A percentile compares a stretch with the other conserved stretches of the same genome.
phyloP scores from a whole-genome alignment of 2,329 filamentous ascomycete genomes.

The Knoxdaviesia capensis region DNA sequence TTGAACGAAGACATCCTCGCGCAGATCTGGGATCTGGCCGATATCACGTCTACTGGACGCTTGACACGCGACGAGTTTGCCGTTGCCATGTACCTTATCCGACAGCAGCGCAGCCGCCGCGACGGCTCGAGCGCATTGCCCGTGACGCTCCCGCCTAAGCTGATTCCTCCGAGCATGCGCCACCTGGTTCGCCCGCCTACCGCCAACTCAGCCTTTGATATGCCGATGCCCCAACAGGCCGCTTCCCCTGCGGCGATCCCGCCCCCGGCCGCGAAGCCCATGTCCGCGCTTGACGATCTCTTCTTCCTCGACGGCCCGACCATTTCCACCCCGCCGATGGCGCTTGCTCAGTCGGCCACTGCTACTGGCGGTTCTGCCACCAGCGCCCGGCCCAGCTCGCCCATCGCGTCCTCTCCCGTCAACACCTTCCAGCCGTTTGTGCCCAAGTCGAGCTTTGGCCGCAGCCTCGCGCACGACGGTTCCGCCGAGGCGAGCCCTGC shows the following conservation, averaged over 20 bases:
- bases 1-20: constrained; percentile 76
- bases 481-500: constrained; percentile 41
- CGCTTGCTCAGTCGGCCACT: constrained; percentile 46
- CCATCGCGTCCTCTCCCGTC: constrained; percentile 15
- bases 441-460: constrained; percentile 81
- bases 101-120: constrained; percentile 62
- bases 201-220: constrained; percentile 32
- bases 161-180: constrained; percentile 77
- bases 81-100: constrained; percentile 91
- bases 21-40: constrained; percentile 91
- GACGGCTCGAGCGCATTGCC: constrained; percentile 44
- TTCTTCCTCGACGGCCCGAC: constrained; percentile 58
- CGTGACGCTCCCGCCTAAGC: constrained; percentile 52
- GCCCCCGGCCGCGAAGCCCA: constrained; percentile 26
- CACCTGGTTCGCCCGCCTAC: constrained; percentile 30
- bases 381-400: constrained; percentile 32
- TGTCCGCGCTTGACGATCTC: constrained; percentile 79
- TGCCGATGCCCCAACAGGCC: constrained; percentile 17
- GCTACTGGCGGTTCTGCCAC: constrained; percentile 54
- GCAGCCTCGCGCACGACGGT: constrained; percentile 54
- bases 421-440: constrained; percentile 72
- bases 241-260: constrained; percentile 18
- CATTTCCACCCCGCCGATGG: constrained; percentile 30
- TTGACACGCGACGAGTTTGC: constrained; percentile 83
- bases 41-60: constrained; percentile 77